These are phyloP conservation scores for Thelonectria olida DNA, from an alignment of 2,329 filamentous ascomycete genomes.

Conservation along the genomic window DNA sequence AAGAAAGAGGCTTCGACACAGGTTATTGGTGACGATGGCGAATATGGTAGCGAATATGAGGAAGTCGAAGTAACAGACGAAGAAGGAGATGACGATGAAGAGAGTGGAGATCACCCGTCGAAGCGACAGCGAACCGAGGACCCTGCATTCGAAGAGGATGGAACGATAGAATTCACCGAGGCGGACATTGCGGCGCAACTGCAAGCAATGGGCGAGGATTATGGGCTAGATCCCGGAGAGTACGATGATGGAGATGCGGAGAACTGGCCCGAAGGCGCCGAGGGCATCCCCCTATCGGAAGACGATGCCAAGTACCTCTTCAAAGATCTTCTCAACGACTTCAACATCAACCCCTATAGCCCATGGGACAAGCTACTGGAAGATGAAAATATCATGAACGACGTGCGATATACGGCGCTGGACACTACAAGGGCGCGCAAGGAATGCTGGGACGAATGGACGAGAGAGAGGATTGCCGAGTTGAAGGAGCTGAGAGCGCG, in stretches of 20 bases:
- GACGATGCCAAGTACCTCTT: conserved; percentile 83
- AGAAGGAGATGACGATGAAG: conserved; percentile 50
- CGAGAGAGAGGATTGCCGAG: conserved; percentile 76
- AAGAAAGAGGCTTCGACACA: conserved; percentile 5
- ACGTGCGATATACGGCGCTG: conserved; percentile 86
- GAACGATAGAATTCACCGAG: conserved; percentile 84
- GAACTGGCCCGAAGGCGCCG: conserved; percentile 75
- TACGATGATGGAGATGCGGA: conserved; percentile 73
- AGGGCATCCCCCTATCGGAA: conserved; percentile 75
- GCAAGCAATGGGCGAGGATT: conserved; percentile 87
- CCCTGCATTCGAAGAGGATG: conserved; percentile 56
- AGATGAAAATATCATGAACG: conserved; percentile 82
- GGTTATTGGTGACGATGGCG: conserved; percentile 22
- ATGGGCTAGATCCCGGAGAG: conserved; percentile 79
- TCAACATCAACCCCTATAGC: conserved; percentile 83
- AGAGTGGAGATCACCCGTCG: conserved; percentile 55
- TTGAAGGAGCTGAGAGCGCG: conserved; percentile 77
- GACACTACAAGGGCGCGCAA: conserved; percentile 82
- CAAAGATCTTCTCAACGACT: conserved; percentile 86
- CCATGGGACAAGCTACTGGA: conserved; percentile 92
- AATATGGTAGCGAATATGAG: conserved; percentile 76
- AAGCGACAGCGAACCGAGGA: conserved; percentile 75
- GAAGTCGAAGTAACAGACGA: conserved; percentile 69
- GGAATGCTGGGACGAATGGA: conserved; percentile 88
- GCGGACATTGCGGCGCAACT: conserved; percentile 95